phyloP scores from a whole-genome alignment of 2,329 filamentous ascomycete species.

The Alternaria postmessia region DNA sequence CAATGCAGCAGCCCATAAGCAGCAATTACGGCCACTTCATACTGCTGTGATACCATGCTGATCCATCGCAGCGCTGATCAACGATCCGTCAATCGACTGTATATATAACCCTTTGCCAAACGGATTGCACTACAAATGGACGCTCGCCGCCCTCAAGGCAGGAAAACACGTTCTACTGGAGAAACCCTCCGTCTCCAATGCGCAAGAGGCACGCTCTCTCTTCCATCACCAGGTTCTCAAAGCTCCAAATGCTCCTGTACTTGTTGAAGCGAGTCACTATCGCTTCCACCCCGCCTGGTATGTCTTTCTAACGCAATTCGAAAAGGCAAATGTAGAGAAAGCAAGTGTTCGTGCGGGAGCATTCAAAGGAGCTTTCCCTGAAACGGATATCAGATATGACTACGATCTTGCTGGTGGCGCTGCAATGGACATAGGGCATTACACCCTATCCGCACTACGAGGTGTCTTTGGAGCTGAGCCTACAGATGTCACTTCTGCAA shows the following conservation, averaged over 20 bases:
- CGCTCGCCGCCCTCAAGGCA: conserved; percentile 52
- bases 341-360: conserved; percentile 40
- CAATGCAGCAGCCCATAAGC: not conserved
- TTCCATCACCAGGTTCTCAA: conserved; percentile 45
- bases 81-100: conserved; percentile 50
- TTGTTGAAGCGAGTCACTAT: conserved; percentile 57
- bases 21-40: not conserved
- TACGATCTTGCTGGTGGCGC: conserved; percentile 52
- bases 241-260: conserved; percentile 49
- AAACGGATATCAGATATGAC: conserved; percentile 51
- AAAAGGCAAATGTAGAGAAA: conserved; percentile 44
- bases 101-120: conserved; percentile 59
- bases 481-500: conserved; percentile 27
- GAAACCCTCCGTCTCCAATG: conserved; percentile 56
- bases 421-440: conserved; percentile 51
- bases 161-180: conserved; percentile 58
- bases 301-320: conserved; percentile 47
- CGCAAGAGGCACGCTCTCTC: conserved; percentile 53
- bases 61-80: conserved; percentile 43
- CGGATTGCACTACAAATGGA: conserved; percentile 54
- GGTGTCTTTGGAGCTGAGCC: conserved; percentile 39
- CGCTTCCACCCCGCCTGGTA: conserved; percentile 55
- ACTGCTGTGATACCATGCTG: not conserved
- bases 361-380: conserved; percentile 34
- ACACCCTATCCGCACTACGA: conserved; percentile 45